A percentile compares a stretch with the other conserved stretches of the same genome.
phyloP scores from a whole-genome alignment of 768 basidiomycete genomes.

The Agaricus sinodeliciosus region DNA sequence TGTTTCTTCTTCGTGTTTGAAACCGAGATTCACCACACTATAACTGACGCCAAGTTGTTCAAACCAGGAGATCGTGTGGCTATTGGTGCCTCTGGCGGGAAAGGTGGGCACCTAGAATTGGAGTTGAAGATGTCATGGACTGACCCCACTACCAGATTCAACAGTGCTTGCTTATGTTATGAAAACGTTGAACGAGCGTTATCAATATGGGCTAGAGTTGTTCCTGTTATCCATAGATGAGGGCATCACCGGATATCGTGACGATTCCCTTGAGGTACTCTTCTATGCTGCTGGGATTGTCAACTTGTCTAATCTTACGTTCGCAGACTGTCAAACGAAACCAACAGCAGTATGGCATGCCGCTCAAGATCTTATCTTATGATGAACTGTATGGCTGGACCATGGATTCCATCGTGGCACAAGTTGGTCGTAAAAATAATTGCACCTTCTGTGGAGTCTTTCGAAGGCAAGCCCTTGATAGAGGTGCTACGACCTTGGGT shows the following conservation, averaged over 20 bases:
- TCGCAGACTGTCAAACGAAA: conserved; percentile 93
- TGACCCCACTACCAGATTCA: conserved; percentile 55
- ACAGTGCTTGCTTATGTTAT: conserved; percentile 97
- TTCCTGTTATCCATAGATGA: conserved; percentile 97
- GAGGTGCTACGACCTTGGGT: conserved; percentile 80
- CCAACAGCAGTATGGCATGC: conserved; percentile 90
- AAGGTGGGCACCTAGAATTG: conserved; percentile 52
- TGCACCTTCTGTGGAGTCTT: conserved; percentile 99
- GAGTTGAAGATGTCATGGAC: not conserved
- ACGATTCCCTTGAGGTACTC: conserved; percentile 87
- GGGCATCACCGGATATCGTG: conserved; percentile 96
- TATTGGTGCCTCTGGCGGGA: conserved; percentile 97
- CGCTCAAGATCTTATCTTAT: conserved; percentile 93
- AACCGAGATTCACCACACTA: conserved; percentile 97
- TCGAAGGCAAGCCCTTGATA: conserved; percentile 90
- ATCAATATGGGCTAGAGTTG: conserved; percentile 85
- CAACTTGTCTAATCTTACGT: not conserved
- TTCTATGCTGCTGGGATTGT: not conserved
- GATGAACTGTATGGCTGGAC: conserved; percentile 99
- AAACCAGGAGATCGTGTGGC: conserved; percentile 87
- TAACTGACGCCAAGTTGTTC: conserved; percentile 77
- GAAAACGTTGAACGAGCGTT: conserved; percentile 91
- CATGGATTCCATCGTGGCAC: conserved; percentile 94
- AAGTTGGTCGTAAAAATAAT: conserved; percentile 95
- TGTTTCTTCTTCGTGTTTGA: conserved; percentile 98